These are phyloP conservation scores for Fusarium nematophilum DNA, from an alignment of 2,329 filamentous ascomycete genomes.

Conservation along the genomic window DNA sequence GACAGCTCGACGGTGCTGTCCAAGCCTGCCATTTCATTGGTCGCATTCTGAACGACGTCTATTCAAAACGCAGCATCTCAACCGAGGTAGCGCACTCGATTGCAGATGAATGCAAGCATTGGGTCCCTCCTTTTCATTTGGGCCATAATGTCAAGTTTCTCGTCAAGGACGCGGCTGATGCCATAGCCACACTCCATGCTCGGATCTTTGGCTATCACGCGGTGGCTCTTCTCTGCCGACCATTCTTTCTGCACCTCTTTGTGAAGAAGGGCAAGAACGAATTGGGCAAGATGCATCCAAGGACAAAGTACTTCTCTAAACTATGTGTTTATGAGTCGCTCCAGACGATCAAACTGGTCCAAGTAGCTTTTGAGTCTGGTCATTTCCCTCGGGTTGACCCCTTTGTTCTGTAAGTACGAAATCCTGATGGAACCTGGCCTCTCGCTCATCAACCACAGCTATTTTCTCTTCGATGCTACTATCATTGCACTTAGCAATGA, in stretches of 20 bases:
- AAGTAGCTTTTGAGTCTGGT: conserved; percentile 55
- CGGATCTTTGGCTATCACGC: conserved; percentile 72
- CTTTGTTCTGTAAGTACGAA: conserved; percentile 63
- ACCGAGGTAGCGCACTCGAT: conserved; percentile 68
- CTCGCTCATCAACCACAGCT: conserved; percentile 51
- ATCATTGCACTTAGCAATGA: conserved; percentile 68
- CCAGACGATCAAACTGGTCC: conserved; percentile 61
- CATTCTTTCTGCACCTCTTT: conserved; percentile 71
- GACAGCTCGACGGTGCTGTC: conserved; percentile 65
- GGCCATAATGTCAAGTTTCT: conserved; percentile 57
- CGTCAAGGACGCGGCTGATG: conserved; percentile 50
- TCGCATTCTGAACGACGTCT: conserved; percentile 67
- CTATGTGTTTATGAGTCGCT: conserved; percentile 43
- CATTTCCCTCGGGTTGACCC: conserved; percentile 65
- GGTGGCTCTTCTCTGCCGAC: conserved; percentile 71
- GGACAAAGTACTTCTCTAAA: conserved; percentile 60
- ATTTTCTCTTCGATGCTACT: conserved; percentile 66
- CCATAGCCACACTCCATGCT: conserved; percentile 70
- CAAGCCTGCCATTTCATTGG: conserved; percentile 69
- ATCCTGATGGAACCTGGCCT: not conserved
- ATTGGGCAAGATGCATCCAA: conserved; percentile 29
- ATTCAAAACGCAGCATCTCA: conserved; percentile 69
- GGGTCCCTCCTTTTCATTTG: conserved; percentile 51
- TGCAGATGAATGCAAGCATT: conserved; percentile 47
- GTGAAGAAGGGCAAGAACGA: conserved; percentile 50